A percentile compares a stretch with the other conserved stretches of the same genome.
Evolutionary conservation across 2,329 filamentous ascomycete genomes (phyloP).

Genomic region (Fusarium sp.): DNA sequence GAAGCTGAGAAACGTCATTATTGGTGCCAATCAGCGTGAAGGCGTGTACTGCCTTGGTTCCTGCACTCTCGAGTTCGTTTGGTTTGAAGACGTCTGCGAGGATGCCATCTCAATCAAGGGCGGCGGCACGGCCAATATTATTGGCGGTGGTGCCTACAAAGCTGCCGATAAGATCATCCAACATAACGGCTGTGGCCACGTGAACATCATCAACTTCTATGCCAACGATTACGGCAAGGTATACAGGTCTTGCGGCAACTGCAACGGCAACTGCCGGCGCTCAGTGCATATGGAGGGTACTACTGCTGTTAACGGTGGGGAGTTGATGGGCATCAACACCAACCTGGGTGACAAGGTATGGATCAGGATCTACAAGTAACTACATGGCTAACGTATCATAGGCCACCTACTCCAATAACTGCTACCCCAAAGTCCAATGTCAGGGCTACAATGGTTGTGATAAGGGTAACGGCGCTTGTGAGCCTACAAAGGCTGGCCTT

Average conservation of each 20-base stretch:
- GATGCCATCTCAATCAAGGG: conserved; percentile 32
- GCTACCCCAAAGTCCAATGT: conserved; percentile 41
- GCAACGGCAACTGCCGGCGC: conserved; percentile 47
- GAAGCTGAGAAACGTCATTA: conserved; percentile 55
- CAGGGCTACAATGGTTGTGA: conserved; percentile 44
- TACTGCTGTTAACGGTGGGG: conserved; percentile 51
- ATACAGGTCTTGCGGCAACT: conserved; percentile 41
- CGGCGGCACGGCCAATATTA: conserved; percentile 49
- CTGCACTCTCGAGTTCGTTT: conserved; percentile 56
- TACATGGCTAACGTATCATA: neutral
- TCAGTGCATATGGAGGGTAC: conserved; percentile 55
- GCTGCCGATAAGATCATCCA: conserved; percentile 57
- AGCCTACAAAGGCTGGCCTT: conserved; percentile 40
- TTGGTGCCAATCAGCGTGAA: conserved; percentile 55
- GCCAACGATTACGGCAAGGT: conserved; percentile 57
- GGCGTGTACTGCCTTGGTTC: conserved; percentile 55
- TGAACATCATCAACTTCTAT: conserved; percentile 49
- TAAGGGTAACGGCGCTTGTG: conserved; percentile 41
- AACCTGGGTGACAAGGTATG: conserved; percentile 45
- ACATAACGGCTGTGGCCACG: conserved; percentile 56
- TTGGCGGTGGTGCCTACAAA: conserved; percentile 54
- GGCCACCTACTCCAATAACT: conserved; percentile 45
- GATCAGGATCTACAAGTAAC: accelerated
- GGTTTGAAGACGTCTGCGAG: conserved; percentile 59
- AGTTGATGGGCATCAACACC: conserved; percentile 54